These are phyloP conservation scores for Synchytrium microbalum DNA, from an alignment of 371 early-diverging fungal species.

Conservation along the genomic window DNA sequence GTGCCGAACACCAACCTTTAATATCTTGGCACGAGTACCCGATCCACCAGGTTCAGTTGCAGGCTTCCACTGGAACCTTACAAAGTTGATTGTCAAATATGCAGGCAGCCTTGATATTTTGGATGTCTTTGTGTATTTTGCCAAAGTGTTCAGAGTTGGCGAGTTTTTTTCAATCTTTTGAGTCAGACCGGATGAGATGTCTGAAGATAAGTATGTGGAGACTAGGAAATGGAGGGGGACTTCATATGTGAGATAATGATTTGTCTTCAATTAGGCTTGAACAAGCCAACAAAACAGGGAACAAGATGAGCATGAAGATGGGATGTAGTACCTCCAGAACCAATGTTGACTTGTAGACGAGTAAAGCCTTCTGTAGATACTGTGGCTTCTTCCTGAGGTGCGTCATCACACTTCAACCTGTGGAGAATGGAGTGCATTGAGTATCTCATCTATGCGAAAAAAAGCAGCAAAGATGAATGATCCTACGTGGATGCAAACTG, in stretches of 20 bases:
- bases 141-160: constrained; percentile 63
- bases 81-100: constrained; percentile 85
- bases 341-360: constrained; percentile 81
- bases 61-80: constrained; percentile 94
- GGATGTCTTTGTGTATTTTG: constrained; percentile 68
- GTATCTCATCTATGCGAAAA: constrained; percentile 8
- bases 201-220: constrained; percentile 51
- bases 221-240: constrained; percentile 14
- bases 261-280: too few species aligned
- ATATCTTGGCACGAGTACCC: constrained; percentile 82
- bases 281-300: not conserved
- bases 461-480: not conserved
- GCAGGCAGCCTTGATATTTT: constrained; percentile 75
- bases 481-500: constrained; percentile 54
- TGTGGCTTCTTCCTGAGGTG: constrained; percentile 63
- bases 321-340: constrained; percentile 29
- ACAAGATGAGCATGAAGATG: too few species aligned
- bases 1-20: constrained; percentile 32
- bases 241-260: constrained; percentile 9
- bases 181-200: constrained; percentile 51
- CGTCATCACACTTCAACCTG: constrained; percentile 65
- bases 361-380: constrained; percentile 59
- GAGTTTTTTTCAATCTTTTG: constrained; percentile 88
- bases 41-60: constrained; percentile 38
- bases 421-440: too few species aligned